phyloP scores from a whole-genome alignment of 2,329 filamentous ascomycete genomes.

The Dothistroma septosporum region DNA sequence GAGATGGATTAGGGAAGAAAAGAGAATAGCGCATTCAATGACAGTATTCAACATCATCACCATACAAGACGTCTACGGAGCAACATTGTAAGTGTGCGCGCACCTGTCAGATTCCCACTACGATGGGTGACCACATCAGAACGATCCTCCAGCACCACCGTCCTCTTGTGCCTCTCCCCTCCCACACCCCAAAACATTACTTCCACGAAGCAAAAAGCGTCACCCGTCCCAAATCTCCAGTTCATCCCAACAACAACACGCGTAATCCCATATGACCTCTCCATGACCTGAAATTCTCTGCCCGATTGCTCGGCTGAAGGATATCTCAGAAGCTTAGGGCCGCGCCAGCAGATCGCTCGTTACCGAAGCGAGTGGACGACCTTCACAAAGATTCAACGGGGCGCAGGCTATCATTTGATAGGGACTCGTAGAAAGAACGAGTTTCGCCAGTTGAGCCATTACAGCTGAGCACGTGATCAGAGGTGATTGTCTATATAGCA shows the following conservation, averaged over 20 bases:
- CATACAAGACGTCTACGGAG: background rate
- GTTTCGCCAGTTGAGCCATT: constrained; percentile 33
- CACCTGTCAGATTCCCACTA: too few species aligned
- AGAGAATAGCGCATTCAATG: background rate
- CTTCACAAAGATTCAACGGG: constrained; percentile 54
- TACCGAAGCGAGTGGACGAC: constrained; percentile 53
- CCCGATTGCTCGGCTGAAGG: constrained; percentile 58
- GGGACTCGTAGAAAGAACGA: constrained; percentile 20
- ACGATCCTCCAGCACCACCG: too few species aligned
- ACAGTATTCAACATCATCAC: background rate
- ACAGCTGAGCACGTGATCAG: constrained; percentile 33
- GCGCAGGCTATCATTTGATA: constrained; percentile 39
- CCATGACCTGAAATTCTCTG: constrained; percentile 53
- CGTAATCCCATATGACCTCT: constrained; percentile 54
- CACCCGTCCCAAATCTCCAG: constrained; percentile 29
- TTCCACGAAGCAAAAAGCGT: constrained; percentile 35
- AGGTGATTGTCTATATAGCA: too few species aligned
- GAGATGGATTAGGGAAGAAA: background rate
- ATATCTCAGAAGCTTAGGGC: constrained; percentile 52
- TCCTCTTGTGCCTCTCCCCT: too few species aligned
- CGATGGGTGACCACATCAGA: too few species aligned
- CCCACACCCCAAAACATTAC: background rate
- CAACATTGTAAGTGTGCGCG: too few species aligned
- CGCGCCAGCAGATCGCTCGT: constrained; percentile 49
- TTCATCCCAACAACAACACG: constrained; percentile 35